Base-by-base conservation (phyloP, 495 filamentous ascomycete genomes). In the Penicillium tannophilum region DNA sequence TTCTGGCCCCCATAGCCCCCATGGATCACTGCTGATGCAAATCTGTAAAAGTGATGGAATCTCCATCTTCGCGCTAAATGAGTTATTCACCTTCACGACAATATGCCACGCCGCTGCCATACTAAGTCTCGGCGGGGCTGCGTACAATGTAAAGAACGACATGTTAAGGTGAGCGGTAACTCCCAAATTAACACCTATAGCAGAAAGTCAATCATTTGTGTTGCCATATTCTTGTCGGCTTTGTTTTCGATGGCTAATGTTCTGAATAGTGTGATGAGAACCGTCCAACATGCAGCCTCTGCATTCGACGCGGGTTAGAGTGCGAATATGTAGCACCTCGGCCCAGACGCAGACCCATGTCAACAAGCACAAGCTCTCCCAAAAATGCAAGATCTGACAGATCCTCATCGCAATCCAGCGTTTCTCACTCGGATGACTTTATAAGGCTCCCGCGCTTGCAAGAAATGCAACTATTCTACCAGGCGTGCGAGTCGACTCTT, bases 61-160 rank as follows among this genome's bases (percentile, higher is more conserved):
- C 44, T 47, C 44, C 44, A 47, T 12, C 20, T 26, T 26, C 20
- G 11, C 20, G 44, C 24, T 6, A 14, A 12, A n/a, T 35, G 48
- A 4, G 19, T 46, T 26, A 4, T 46, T 11, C 43, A 46, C 39
- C 49, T 33, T 31, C 35, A 28, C 23, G 17, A 39, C 59, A 61
- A 14, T 9, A 61, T 58, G 54, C 60, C 60, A 56, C 60, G 60
- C 19, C 60, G 60, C 14, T 62, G 54, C 51, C 60, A 62, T 33
- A 58, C 60, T 14, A 62, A 62, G 31, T 58, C 60, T 9, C 36
- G 60, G 35, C 50, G 55, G 43, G 60, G 54, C 8, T 62, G 60
- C 44, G 36, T 62, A 8, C 54, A 54, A 51, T 62, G 60, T 36
- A 62, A 62, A 58, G 44, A 62, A 26, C 20, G 60, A 20, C 60